Conservation (phyloP, 768 basidiomycete species). For the Trametes cinnabarina region DNA sequence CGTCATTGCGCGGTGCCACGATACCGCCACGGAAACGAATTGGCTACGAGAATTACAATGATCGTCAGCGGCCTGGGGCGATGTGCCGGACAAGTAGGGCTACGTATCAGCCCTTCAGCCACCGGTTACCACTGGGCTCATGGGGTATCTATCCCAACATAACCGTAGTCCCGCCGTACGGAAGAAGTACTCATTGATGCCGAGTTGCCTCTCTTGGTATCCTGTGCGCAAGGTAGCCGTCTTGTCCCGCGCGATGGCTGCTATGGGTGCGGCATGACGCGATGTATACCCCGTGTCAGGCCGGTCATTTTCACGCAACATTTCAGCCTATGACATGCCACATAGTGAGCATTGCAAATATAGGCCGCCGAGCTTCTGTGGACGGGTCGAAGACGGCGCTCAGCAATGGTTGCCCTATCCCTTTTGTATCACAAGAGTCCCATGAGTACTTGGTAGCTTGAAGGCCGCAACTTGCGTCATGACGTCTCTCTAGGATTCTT, state of each 20-base stretch:
- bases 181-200: not conserved
- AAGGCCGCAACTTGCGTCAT: no score
- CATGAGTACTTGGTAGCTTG: no score
- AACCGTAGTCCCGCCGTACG: no score
- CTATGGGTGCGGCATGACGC: not conserved
- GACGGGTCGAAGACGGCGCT: no score
- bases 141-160: no score
- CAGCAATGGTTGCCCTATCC: no score
- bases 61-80: constrained; percentile 5
- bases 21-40: constrained; percentile 16
- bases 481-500: no score
- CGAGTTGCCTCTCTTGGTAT: not conserved
- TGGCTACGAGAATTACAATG: constrained; percentile 16
- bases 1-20: not conserved
- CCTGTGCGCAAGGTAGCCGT: not conserved
- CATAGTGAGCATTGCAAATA: not conserved
- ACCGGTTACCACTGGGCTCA: not conserved
- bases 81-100: not conserved
- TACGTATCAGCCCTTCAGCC: not conserved
- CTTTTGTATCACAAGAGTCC: no score
- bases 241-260: not conserved
- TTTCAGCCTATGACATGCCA: not conserved
- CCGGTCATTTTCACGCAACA: not conserved
- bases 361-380: not conserved
- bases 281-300: not conserved